Conservation (phyloP, 441 rosid species). For the Kokia cookei region DNA sequence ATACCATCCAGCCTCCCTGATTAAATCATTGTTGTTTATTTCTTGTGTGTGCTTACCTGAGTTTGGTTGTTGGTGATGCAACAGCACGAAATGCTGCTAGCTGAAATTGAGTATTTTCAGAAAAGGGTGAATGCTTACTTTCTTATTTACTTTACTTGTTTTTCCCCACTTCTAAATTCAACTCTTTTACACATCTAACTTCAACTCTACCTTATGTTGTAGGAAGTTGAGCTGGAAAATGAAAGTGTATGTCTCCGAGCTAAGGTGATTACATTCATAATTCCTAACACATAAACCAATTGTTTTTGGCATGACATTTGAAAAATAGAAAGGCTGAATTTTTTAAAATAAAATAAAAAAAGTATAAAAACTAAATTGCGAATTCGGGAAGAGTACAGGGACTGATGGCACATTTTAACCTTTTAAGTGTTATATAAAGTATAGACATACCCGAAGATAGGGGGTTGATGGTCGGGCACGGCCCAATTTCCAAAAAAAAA, state of each 20-base stretch:
- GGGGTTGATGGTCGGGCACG: no score
- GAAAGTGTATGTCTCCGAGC: constrained; percentile 73
- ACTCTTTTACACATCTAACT: neutral
- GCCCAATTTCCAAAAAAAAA: no score
- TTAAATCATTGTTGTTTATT: neutral
- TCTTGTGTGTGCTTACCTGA: neutral
- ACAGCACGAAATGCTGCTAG: constrained; percentile 94
- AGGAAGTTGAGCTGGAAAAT: constrained; percentile 91
- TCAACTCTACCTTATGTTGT: neutral
- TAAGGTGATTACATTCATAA: constrained; percentile 32
- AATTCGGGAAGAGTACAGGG: no score
- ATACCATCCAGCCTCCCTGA: no score
- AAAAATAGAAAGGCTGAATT: no score
- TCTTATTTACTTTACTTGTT: neutral
- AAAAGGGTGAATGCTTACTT: constrained; percentile 55
- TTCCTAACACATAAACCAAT: neutral
- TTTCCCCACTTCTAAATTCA: neutral
- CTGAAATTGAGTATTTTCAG: constrained; percentile 84
- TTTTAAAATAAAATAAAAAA: no score
- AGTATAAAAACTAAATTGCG: no score
- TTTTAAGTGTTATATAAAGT: no score
- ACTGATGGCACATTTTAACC: no score
- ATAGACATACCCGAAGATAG: no score
- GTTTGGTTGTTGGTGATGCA: constrained; percentile 7
- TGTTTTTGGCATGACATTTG: no score